Percentiles rank a stretch among this genome's conserved stretches.
phyloP scores from a whole-genome alignment of 129 eudicot genomes.

The Kitagawia praeruptora region DNA sequence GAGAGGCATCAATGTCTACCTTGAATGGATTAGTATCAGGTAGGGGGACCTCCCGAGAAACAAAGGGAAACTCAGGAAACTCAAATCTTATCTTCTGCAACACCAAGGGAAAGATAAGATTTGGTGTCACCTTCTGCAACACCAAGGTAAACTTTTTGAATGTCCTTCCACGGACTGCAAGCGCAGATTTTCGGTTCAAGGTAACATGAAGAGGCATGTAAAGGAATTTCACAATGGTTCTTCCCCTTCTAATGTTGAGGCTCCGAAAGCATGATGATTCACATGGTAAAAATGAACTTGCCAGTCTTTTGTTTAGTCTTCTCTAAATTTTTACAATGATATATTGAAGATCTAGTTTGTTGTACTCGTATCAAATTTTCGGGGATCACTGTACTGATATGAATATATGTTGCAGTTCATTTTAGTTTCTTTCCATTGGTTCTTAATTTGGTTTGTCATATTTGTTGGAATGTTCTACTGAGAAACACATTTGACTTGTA shows the following conservation, averaged over 20 bases:
- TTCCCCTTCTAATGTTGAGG: conserved; percentile 12
- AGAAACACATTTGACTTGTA: conserved; percentile 19
- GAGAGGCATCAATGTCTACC: conserved; percentile 46
- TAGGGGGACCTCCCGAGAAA: conserved; percentile 99
- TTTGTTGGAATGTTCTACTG: neutral
- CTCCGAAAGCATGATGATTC: conserved; percentile 50
- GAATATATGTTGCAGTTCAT: no score
- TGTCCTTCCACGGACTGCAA: conserved; percentile 53
- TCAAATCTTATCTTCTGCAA: no score
- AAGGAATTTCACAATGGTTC: conserved; percentile 55
- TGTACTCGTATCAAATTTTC: neutral
- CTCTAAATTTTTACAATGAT: neutral
- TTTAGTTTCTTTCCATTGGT: neutral
- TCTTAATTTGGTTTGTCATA: neutral
- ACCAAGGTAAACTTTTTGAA: conserved; percentile 65
- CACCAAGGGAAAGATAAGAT: no score
- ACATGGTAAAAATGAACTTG: conserved; percentile 35
- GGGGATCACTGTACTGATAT: neutral
- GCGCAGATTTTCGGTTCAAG: conserved; percentile 44
- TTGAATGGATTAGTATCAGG: conserved; percentile 99
- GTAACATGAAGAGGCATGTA: conserved; percentile 62
- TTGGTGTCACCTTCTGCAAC: conserved; percentile 83
- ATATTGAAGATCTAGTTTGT: neutral
- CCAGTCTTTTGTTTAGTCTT: neutral
- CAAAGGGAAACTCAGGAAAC: no score